Conservation (phyloP, 306 rosid genomes). For the Castanea mollissima region DNA sequence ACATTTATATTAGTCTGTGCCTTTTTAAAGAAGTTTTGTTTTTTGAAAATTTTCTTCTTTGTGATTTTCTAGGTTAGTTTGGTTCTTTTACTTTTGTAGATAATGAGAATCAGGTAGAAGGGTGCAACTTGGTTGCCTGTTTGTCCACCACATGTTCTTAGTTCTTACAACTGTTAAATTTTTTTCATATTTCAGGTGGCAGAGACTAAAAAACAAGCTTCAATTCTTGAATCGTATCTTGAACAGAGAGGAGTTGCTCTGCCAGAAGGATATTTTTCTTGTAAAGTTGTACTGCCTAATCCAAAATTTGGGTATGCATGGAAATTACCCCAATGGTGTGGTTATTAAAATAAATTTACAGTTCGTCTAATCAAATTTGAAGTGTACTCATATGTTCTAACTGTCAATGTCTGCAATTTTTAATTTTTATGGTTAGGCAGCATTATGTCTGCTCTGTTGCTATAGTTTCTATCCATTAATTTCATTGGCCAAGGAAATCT, state of each 20-base stretch:
- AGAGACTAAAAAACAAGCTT: slow-evolving; percentile 59
- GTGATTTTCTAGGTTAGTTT: background rate
- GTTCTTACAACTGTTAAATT: background rate
- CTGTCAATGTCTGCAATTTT: background rate
- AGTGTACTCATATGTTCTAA: background rate
- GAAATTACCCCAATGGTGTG: background rate
- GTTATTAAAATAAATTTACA: background rate
- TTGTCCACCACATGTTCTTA: background rate
- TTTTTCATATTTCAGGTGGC: slow-evolving; percentile 49
- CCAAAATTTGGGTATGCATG: slow-evolving; percentile 70
- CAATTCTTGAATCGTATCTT: slow-evolving; percentile 83
- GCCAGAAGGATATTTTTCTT: slow-evolving; percentile 67
- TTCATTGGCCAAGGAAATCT: background rate
- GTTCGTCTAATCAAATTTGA: background rate
- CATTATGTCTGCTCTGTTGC: background rate
- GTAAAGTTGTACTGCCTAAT: slow-evolving; percentile 84
- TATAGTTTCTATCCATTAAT: background rate
- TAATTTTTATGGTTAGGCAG: background rate
- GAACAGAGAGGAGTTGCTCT: slow-evolving; percentile 83
- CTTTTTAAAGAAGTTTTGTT: background rate
- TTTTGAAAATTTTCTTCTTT: background rate
- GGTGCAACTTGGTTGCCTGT: background rate
- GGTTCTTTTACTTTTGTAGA: background rate
- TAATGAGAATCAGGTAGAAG: background rate
- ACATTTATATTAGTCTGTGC: background rate